A percentile compares a stretch with the other conserved stretches of the same genome.
Evolutionary conservation across 352 stramenopile genomes (phyloP).

Genomic region (Pythium volutum): DNA sequence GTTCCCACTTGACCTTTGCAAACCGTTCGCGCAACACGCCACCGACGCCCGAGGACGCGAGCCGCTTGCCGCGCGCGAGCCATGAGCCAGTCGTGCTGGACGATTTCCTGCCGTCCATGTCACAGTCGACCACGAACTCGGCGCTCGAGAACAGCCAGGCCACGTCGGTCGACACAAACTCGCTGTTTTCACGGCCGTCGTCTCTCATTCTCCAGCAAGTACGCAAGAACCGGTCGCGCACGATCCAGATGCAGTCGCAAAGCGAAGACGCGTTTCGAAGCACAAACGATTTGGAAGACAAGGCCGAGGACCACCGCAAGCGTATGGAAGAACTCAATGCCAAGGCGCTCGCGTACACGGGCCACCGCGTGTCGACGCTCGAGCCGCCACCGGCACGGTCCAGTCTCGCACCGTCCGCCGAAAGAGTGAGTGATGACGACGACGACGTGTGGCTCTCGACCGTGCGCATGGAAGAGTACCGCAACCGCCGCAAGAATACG

Average conservation of each 20-base stretch:
- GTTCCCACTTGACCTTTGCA: conserved; percentile 7
- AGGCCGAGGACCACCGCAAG: conserved; percentile 48
- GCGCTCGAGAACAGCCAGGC: conserved; percentile 2
- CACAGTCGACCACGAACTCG: conserved; percentile 4
- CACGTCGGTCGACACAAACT: conserved; percentile 7
- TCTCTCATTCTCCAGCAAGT: conserved; percentile 27
- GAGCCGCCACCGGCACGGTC: conserved; percentile 14
- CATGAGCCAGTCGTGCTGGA: conserved; percentile 16
- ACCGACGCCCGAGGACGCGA: conserved; percentile 4
- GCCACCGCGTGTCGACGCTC: conserved; percentile 39
- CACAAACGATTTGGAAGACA: conserved; percentile 44
- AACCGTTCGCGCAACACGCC: no score
- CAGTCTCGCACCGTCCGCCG: conserved; percentile 19
- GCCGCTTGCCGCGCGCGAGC: neutral
- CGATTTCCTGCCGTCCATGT: conserved; percentile 20
- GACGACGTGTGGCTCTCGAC: conserved; percentile 33
- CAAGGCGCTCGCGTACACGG: conserved; percentile 38
- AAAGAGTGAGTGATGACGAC: no score
- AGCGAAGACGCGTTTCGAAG: conserved; percentile 37
- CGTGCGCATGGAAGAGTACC: conserved; percentile 19
- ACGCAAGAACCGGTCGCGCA: conserved; percentile 22
- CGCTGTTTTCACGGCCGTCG: conserved; percentile 19
- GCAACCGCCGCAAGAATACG: conserved; percentile 17
- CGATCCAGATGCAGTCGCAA: conserved; percentile 17
- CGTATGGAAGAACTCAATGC: conserved; percentile 72